These are phyloP conservation scores for Elsinoe necatrix DNA, from an alignment of 2,329 filamentous ascomycete species.

Conservation along the genomic window DNA sequence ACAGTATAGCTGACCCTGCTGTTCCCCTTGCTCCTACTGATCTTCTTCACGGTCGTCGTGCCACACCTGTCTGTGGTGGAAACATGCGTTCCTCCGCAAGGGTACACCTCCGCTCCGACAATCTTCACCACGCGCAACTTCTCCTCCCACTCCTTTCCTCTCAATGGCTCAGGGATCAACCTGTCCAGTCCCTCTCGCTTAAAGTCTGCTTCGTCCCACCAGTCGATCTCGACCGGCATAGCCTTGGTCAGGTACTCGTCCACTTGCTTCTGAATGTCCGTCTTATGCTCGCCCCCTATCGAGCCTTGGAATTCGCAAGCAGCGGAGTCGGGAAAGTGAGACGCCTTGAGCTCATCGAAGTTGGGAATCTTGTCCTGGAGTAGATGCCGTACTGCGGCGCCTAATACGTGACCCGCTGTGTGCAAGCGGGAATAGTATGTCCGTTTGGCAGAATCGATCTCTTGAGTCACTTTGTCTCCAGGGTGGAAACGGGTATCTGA, in stretches of 20 bases:
- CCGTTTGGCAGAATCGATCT: slow-evolving; percentile 53
- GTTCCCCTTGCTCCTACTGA: slow-evolving; percentile 54
- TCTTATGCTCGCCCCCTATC: slow-evolving; percentile 57
- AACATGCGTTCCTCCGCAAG: slow-evolving; percentile 69
- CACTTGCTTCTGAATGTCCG: slow-evolving; percentile 51
- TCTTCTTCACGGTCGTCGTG: slow-evolving; percentile 57
- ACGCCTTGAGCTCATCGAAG: slow-evolving; percentile 62
- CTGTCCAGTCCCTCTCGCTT: slow-evolving; percentile 40
- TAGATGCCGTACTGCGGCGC: slow-evolving; percentile 55
- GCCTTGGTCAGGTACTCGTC: slow-evolving; percentile 50
- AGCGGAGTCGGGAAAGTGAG: slow-evolving; percentile 60
- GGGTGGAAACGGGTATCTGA: slow-evolving; percentile 4
- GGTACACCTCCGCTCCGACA: slow-evolving; percentile 59
- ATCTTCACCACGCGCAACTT: slow-evolving; percentile 62
- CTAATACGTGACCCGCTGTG: slow-evolving; percentile 65
- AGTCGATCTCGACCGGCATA: slow-evolving; percentile 56
- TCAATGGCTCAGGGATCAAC: slow-evolving; percentile 43
- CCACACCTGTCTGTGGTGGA: slow-evolving; percentile 51
- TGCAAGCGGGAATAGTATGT: slow-evolving; percentile 59
- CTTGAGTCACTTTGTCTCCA: slow-evolving; percentile 40
- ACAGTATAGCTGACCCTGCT: slow-evolving; percentile 43
- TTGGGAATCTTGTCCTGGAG: slow-evolving; percentile 43
- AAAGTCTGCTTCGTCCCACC: slow-evolving; percentile 59
- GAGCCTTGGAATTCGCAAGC: slow-evolving; percentile 59
- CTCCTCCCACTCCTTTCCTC: slow-evolving; percentile 35